Conservation (phyloP, 1,139 yeast genomes). For the Groenewaldozyma sp. region DNA sequence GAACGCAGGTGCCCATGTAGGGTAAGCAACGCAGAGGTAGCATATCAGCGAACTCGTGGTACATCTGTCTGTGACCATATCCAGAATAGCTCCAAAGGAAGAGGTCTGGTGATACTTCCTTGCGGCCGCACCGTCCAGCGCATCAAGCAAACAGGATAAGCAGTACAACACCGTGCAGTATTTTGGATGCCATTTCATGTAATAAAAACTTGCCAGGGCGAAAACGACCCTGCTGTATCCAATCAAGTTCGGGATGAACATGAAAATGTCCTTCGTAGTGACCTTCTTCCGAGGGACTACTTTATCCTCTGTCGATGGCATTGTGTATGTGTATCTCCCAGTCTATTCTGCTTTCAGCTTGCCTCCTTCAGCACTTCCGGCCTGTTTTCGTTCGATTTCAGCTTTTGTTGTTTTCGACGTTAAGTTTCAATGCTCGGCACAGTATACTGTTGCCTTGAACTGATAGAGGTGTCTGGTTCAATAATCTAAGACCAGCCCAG, state of each 20-base stretch:
- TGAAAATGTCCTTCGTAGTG: conserved; percentile 46
- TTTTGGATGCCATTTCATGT: conserved; percentile 79
- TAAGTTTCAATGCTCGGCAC: too few relatives aligned
- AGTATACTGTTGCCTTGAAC: too few relatives aligned
- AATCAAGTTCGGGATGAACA: conserved; percentile 83
- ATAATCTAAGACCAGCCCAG: too few relatives aligned
- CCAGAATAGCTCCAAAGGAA: conserved; percentile 89
- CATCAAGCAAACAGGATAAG: conserved; percentile 85
- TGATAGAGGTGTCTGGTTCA: too few relatives aligned
- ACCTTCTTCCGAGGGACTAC: too few relatives aligned
- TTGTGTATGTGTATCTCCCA: too few relatives aligned
- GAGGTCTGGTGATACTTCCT: conserved; percentile 84
- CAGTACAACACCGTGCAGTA: conserved; percentile 72
- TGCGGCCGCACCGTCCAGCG: conserved; percentile 95
- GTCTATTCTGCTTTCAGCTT: too few relatives aligned
- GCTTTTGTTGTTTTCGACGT: too few relatives aligned
- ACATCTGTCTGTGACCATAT: conserved; percentile 98
- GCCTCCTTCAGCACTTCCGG: too few relatives aligned
- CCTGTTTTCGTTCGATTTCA: too few relatives aligned
- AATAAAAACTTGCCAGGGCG: conserved; percentile 66
- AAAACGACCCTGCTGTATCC: conserved; percentile 80
- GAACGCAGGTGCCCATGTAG: conserved; percentile 57
- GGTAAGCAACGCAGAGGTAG: conserved; percentile 74
- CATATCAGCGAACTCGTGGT: conserved; percentile 89
- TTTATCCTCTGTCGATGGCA: too few relatives aligned